phyloP scores from a whole-genome alignment of 2,329 filamentous ascomycete species.

The Claviceps africana region DNA sequence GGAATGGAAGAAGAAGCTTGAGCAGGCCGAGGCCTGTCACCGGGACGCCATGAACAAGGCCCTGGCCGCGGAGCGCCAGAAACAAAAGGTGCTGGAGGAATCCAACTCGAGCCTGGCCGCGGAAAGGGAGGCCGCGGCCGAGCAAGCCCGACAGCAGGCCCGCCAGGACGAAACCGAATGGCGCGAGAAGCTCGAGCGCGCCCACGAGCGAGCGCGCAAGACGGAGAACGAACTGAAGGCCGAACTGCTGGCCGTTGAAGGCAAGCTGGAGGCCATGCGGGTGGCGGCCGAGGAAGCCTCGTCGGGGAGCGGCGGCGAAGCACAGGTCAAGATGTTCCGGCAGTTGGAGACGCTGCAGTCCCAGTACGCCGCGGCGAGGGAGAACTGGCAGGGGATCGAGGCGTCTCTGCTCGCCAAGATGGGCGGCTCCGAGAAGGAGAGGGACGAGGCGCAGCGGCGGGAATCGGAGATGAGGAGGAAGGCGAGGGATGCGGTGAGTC shows the following conservation, averaged over 20 bases:
- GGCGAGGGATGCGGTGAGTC: slow-evolving; percentile 65
- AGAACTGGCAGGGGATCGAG: slow-evolving; percentile 97
- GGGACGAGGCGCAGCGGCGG: slow-evolving; percentile 68
- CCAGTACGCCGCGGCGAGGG: slow-evolving; percentile 84
- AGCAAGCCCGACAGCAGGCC: slow-evolving; percentile 56
- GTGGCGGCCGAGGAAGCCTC: slow-evolving; percentile 78
- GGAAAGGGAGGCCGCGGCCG: slow-evolving; percentile 62
- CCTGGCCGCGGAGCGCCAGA: slow-evolving; percentile 50
- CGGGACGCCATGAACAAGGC: slow-evolving; percentile 53
- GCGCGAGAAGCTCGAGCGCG: slow-evolving; percentile 57
- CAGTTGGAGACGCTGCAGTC: slow-evolving; percentile 94
- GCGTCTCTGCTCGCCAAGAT: slow-evolving; percentile 67
- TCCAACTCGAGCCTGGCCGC: slow-evolving; percentile 51
- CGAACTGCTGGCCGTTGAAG: slow-evolving; percentile 68
- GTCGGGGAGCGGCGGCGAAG: slow-evolving; percentile 65
- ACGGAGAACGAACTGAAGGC: slow-evolving; percentile 64
- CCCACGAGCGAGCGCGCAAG: slow-evolving; percentile 53
- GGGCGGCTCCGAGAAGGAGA: slow-evolving; percentile 71
- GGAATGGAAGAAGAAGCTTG: slow-evolving; percentile 54
- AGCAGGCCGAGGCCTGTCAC: slow-evolving; percentile 50
- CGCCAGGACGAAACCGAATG: slow-evolving; percentile 57
- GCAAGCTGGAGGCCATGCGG: slow-evolving; percentile 78
- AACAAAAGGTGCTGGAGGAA: slow-evolving; percentile 40
- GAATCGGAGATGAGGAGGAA: slow-evolving; percentile 84
- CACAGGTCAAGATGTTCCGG: slow-evolving; percentile 76